phyloP scores from a whole-genome alignment of 768 basidiomycete species.

The Leucosporidium yakuticum region DNA sequence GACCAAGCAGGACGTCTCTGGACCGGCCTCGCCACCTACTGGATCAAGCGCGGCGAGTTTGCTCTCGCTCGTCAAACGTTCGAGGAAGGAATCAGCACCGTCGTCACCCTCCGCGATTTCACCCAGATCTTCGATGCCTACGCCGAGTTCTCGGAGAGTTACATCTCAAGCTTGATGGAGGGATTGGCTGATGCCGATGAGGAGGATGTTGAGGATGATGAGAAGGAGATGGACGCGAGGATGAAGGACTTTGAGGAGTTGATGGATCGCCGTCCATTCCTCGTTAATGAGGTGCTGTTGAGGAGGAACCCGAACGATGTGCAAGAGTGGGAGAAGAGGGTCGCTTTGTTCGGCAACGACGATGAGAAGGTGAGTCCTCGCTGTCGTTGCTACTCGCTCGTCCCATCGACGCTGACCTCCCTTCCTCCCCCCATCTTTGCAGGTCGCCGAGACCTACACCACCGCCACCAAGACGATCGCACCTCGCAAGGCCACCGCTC shows the following conservation, averaged over 20 bases:
- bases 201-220: constrained; percentile 60
- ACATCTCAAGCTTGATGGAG: constrained; percentile 85
- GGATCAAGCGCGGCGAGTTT: constrained; percentile 96
- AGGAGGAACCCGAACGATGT: constrained; percentile 95
- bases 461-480: constrained; percentile 79
- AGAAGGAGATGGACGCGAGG: constrained; percentile 72
- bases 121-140: constrained; percentile 97
- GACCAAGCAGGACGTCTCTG: constrained; percentile 95
- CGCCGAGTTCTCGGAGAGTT: constrained; percentile 83
- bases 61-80: constrained; percentile 59
- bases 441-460: constrained; percentile 92
- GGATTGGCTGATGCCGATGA: constrained; percentile 77
- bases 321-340: constrained; percentile 97
- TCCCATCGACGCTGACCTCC: background rate
- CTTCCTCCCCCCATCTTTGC: constrained; percentile 4
- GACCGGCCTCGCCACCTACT: constrained; percentile 94
- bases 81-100: constrained; percentile 72
- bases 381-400: background rate
- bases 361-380: constrained; percentile 69
- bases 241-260: constrained; percentile 92
- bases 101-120: constrained; percentile 92
- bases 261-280: constrained; percentile 90
- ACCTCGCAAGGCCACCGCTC: constrained; percentile 82
- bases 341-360: constrained; percentile 77
- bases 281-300: constrained; percentile 89